Percentiles rank a stretch among this genome's conserved stretches.
Evolutionary conservation across 768 basidiomycete species (phyloP).

Genomic region (Fistulinella prunicolor): DNA sequence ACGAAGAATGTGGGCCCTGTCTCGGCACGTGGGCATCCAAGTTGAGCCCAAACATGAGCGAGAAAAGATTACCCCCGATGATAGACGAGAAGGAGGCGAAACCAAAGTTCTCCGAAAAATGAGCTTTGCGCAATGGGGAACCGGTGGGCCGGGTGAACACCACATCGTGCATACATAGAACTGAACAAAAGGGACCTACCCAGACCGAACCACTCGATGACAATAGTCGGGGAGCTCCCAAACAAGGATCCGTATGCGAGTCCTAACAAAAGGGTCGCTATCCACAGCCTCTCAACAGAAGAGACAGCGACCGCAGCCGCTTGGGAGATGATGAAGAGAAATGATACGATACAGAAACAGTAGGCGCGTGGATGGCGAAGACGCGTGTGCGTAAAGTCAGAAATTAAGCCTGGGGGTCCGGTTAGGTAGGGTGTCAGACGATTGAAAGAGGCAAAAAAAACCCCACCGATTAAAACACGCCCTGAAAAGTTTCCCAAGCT

Average conservation of each 20-base stretch:
- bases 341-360: slow-evolving; percentile 64
- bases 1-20: neutral
- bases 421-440: neutral
- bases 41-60: slow-evolving; percentile 77
- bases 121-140: slow-evolving; percentile 36
- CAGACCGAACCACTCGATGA: slow-evolving; percentile 88
- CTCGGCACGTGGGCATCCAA: slow-evolving; percentile 64
- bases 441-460: neutral
- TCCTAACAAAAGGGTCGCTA: slow-evolving; percentile 32
- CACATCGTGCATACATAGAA: neutral
- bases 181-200: slow-evolving; percentile 47
- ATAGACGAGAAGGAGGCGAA: slow-evolving; percentile 71
- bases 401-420: slow-evolving; percentile 51
- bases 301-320: slow-evolving; percentile 51
- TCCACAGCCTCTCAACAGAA: slow-evolving; percentile 64
- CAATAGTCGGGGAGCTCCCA: slow-evolving; percentile 70
- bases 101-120: slow-evolving; percentile 87
- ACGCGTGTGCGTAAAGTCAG: slow-evolving; percentile 60
- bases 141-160: neutral
- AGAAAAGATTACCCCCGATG: slow-evolving; percentile 79
- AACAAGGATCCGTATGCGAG: slow-evolving; percentile 71
- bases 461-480: slow-evolving; percentile 70
- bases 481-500: slow-evolving; percentile 81
- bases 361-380: slow-evolving; percentile 63
- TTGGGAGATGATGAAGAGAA: slow-evolving; percentile 72